Conservation (phyloP, 805 yeast genomes). For the Cyberlindnera xylosilytica region DNA sequence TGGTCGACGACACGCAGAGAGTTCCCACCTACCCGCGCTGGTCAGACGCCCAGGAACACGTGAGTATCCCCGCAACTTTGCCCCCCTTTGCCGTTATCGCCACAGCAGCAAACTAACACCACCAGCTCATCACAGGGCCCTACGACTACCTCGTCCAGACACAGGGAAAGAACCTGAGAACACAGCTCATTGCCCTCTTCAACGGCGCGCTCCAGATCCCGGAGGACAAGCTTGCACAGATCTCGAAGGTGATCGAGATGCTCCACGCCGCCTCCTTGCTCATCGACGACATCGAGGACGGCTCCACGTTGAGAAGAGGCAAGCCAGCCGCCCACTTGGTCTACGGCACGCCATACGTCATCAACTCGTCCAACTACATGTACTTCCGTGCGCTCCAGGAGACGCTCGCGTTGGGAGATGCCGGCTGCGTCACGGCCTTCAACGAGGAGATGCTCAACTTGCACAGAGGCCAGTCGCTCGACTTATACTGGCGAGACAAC, state of each 20-base stretch:
- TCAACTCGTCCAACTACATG: slow-evolving; percentile 81
- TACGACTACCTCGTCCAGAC: slow-evolving; percentile 23
- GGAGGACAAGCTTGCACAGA: slow-evolving; percentile 31
- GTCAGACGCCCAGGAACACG: slow-evolving; percentile 13
- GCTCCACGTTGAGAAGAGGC: slow-evolving; percentile 69
- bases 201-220: slow-evolving; percentile 49
- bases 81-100: neutral
- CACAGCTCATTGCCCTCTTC: slow-evolving; percentile 46
- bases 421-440: slow-evolving; percentile 37
- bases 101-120: slow-evolving; percentile 1
- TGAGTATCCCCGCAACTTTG: neutral
- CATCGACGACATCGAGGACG: slow-evolving; percentile 89
- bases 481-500: slow-evolving; percentile 82
- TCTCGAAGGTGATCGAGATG: slow-evolving; percentile 50
- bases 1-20: neutral
- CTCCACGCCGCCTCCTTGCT: slow-evolving; percentile 66
- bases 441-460: slow-evolving; percentile 74
- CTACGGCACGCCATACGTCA: slow-evolving; percentile 75
- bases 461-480: slow-evolving; percentile 89
- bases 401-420: slow-evolving; percentile 34
- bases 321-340: slow-evolving; percentile 72
- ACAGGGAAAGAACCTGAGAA: slow-evolving; percentile 26
- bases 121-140: slow-evolving; percentile 23
- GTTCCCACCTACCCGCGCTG: slow-evolving; percentile 13
- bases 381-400: slow-evolving; percentile 47